Evolutionary conservation across 768 basidiomycete species (phyloP), one percentile per base, ranked within the genome.

Genomic region (Solioccasus polychromus): DNA sequence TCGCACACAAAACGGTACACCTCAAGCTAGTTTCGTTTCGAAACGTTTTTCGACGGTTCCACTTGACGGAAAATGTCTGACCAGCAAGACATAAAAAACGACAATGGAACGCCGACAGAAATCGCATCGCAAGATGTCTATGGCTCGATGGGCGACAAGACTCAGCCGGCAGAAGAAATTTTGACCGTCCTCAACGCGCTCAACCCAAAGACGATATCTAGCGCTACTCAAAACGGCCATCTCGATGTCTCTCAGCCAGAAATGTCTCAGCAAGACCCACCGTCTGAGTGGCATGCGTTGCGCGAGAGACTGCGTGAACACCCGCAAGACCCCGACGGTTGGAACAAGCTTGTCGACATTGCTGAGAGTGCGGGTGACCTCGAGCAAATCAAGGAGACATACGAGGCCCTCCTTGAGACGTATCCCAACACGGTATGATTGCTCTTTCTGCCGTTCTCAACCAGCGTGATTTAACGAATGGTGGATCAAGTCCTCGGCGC

Each of bases 341-440:
- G 92, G 82, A 75, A 88, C 62, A 79, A 78, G 53, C 73, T 95
- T 26, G 77, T 96, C 56, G 77, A 83, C 38, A 70, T 88, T 51
- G 85, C 90, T 28, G 85, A 94, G 69, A 72, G 75, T 46, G 80
- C 78, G 28, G 83, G 82, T 51, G 88, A 95, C 59, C 77, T 92
- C 53, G 78, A 84, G 41, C 83, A 82, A 63, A 84, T 94, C 53
- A 81, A 89, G 50, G 76, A 80, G 35, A 81, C 87, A 14, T 97
- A 90, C 65, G 87, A 92, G 58, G 83, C 78, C 32, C 72, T 97
- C 52, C 76, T 95, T 45, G 79, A 83, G 59, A 82, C 82, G 41
- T 95, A 89, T 65, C 94, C 95, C 17, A 95, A 95, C 66, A 92
- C 88, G 57, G 93, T 97, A 71, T 74, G 88, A 80, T 52, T n/a